Evolutionary conservation across 2,329 filamentous ascomycete genomes (phyloP).

Genomic region (Dryadomyces quercivorus): DNA sequence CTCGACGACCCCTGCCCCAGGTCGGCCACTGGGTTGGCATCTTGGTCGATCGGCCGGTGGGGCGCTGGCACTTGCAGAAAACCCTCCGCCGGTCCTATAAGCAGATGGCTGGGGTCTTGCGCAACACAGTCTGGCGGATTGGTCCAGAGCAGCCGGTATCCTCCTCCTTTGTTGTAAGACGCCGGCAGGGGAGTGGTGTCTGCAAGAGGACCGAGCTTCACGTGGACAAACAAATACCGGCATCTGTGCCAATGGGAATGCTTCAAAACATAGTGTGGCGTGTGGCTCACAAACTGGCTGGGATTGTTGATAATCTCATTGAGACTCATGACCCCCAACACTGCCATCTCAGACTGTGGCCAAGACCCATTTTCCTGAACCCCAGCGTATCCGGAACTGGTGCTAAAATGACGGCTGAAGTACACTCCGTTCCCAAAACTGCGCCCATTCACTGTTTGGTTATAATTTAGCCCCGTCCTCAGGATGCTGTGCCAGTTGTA

Average conservation of each 20-base stretch:
- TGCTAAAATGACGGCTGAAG: constrained; percentile 48
- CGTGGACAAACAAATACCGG: constrained; percentile 58
- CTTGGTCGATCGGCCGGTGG: background rate
- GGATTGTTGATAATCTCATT: constrained; percentile 79
- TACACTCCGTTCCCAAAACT: constrained; percentile 73
- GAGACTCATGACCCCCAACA: constrained; percentile 34
- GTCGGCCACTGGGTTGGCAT: background rate
- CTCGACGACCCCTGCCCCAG: too few relatives aligned
- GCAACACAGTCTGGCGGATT: background rate
- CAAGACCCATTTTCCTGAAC: too few relatives aligned
- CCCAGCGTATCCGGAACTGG: constrained; percentile 40
- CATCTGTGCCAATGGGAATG: constrained; percentile 82
- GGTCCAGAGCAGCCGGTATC: background rate
- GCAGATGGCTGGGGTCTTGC: background rate
- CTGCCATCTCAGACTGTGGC: background rate
- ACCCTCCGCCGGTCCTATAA: background rate
- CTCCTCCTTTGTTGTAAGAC: background rate
- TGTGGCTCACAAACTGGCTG: constrained; percentile 38
- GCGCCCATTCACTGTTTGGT: constrained; percentile 49
- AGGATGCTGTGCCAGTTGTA: constrained; percentile 86
- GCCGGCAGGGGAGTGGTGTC: too few relatives aligned
- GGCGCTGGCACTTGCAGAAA: background rate
- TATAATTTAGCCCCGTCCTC: constrained; percentile 67
- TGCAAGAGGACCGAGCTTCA: constrained; percentile 4
- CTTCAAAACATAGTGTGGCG: constrained; percentile 58